These are phyloP conservation scores for Penicillium paneum DNA, from an alignment of 2,329 filamentous ascomycete species.

Conservation along the genomic window DNA sequence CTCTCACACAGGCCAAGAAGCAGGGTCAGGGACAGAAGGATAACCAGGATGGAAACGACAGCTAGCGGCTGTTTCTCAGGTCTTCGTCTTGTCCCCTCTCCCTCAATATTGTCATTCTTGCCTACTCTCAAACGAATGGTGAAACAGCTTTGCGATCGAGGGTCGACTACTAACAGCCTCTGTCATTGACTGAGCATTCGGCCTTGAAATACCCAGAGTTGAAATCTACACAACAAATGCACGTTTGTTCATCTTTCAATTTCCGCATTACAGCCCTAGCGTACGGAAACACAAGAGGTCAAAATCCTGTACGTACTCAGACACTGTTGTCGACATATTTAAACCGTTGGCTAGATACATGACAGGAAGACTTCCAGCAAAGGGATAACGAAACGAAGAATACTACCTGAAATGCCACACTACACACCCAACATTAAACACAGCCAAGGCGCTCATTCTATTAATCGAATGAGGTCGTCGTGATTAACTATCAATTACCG, in stretches of 20 bases:
- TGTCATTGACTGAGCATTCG: neutral
- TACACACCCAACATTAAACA: neutral
- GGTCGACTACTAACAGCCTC: neutral
- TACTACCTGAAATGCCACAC: neutral
- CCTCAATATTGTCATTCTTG: neutral
- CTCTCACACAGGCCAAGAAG: neutral
- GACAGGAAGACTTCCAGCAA: slow-evolving; percentile 8
- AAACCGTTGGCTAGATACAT: slow-evolving; percentile 16
- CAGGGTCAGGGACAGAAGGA: neutral
- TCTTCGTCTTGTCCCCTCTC: neutral
- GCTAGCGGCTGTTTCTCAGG: neutral
- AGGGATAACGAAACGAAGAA: neutral
- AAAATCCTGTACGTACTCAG: slow-evolving; percentile 16
- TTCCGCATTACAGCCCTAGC: neutral
- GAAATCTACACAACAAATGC: too few relatives aligned
- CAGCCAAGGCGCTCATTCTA: neutral
- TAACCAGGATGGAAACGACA: neutral
- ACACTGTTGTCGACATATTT: slow-evolving; percentile 11
- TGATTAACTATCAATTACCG: slow-evolving; percentile 23
- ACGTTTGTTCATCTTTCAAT: neutral
- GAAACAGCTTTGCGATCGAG: neutral
- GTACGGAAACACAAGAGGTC: neutral
- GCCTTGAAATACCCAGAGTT: too few relatives aligned
- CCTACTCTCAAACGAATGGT: neutral
- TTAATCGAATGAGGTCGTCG: neutral